Evolutionary conservation across 192 early-diverging fungal species (phyloP).

Genomic region (Pecoramyces ruminantium): DNA sequence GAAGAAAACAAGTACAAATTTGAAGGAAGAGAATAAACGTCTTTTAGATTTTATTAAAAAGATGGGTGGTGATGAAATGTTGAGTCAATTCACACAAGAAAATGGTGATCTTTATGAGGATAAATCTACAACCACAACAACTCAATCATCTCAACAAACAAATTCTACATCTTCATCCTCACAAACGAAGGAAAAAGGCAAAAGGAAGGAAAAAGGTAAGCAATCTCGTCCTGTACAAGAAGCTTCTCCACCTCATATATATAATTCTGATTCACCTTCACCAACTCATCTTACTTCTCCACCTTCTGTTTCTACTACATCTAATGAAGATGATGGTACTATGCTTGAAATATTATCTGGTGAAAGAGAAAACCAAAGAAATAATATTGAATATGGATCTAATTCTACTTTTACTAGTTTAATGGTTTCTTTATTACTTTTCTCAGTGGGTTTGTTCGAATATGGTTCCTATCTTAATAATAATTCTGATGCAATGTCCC

Average conservation of each 20-base stretch:
- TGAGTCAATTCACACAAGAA: not conserved
- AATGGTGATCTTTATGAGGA: not conserved
- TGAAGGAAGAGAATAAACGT: constrained; percentile 15
- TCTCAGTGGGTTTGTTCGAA: not conserved
- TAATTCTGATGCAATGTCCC: not conserved
- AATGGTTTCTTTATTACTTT: not conserved
- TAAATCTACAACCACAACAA: not conserved
- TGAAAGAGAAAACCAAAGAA: not conserved
- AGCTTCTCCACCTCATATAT: not conserved
- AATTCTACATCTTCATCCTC: too few species aligned
- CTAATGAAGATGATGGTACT: not conserved
- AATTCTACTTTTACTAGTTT: not conserved
- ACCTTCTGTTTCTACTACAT: not conserved
- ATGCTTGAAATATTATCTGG: not conserved
- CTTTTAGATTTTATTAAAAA: not conserved
- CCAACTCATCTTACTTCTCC: not conserved
- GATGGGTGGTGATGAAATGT: not conserved
- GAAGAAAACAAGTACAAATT: constrained; percentile 16
- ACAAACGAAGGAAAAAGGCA: not conserved
- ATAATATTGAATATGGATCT: not conserved
- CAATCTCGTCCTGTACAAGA: not conserved
- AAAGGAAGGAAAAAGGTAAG: not conserved
- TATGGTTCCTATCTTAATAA: not conserved
- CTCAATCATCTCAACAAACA: too few species aligned
- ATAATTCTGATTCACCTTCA: not conserved